phyloP scores from a whole-genome alignment of 1,284 basidiomycete species.

The Apiotrichum montevideense region DNA sequence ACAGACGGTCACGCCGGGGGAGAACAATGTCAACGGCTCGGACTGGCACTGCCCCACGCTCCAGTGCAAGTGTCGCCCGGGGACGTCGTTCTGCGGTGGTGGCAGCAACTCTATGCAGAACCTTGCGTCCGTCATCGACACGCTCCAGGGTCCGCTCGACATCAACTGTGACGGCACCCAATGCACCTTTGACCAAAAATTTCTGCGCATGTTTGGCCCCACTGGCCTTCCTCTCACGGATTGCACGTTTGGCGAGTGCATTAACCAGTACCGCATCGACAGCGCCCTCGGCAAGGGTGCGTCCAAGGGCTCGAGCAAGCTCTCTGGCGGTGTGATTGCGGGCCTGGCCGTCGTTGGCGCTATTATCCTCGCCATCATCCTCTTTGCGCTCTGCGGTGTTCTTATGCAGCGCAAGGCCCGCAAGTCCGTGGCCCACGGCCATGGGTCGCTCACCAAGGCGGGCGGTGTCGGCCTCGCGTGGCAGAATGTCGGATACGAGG shows the following conservation, averaged over 20 bases:
- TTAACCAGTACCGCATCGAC: conserved; percentile 69
- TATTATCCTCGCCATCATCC: conserved; percentile 57
- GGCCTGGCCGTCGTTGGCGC: conserved; percentile 74
- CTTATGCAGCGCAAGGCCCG: conserved; percentile 59
- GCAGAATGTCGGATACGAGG: conserved; percentile 61
- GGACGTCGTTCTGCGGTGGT: conserved; percentile 68
- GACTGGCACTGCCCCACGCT: conserved; percentile 66
- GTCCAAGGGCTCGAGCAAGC: conserved; percentile 18
- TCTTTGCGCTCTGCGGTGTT: conserved; percentile 58
- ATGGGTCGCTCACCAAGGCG: conserved; percentile 19
- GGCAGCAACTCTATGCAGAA: conserved; percentile 22
- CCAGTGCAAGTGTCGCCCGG: conserved; percentile 62
- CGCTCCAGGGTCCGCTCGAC: conserved; percentile 43
- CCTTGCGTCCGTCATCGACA: conserved; percentile 55
- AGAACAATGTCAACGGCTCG: conserved; percentile 15
- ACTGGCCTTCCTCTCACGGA: conserved; percentile 62
- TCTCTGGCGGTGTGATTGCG: conserved; percentile 75
- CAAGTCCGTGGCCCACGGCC: conserved; percentile 41
- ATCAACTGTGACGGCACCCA: conserved; percentile 60
- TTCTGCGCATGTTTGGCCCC: conserved; percentile 66
- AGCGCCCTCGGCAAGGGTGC: conserved; percentile 33
- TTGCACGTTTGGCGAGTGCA: conserved; percentile 80
- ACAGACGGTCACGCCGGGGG: conserved; percentile 50
- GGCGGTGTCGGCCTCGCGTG: conserved; percentile 62
- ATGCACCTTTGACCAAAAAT: conserved; percentile 69